Percentiles rank a stretch among this genome's conserved stretches.
phyloP scores from a whole-genome alignment of 345 rosid species.

The Moringa oleifera region DNA sequence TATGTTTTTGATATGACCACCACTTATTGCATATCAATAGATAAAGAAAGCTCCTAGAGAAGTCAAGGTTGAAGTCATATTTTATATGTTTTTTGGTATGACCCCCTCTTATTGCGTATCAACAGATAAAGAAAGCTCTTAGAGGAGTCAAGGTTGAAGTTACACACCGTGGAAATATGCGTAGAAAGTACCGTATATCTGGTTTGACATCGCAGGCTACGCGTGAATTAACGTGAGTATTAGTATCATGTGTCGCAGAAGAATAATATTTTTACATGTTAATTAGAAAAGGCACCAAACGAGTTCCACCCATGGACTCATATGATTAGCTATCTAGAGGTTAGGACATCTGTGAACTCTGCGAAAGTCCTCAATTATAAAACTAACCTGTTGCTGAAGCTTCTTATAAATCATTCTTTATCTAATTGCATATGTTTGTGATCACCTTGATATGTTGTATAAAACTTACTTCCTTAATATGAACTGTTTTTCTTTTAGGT shows the following conservation, averaged over 20 bases:
- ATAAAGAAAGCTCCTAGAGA: conserved; percentile 92
- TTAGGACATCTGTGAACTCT: too few relatives aligned
- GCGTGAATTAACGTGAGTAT: conserved; percentile 75
- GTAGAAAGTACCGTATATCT: conserved; percentile 87
- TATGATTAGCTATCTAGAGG: too few relatives aligned
- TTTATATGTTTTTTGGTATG: background rate
- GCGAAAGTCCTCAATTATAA: too few relatives aligned
- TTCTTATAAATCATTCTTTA: too few relatives aligned
- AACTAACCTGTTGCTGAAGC: too few relatives aligned
- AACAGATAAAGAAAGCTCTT: conserved; percentile 84
- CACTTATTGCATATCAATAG: conserved; percentile 29
- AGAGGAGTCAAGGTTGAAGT: conserved; percentile 93
- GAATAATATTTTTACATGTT: too few relatives aligned
- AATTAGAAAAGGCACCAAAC: too few relatives aligned
- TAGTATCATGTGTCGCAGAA: conserved; percentile 4
- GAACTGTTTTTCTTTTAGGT: conserved; percentile 38
- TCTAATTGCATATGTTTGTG: background rate
- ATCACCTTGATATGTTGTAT: background rate
- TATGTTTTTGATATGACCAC: background rate
- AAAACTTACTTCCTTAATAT: conserved; percentile 5
- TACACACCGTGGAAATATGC: conserved; percentile 93
- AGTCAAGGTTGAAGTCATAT: conserved; percentile 83
- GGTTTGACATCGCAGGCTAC: conserved; percentile 90
- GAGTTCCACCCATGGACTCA: too few relatives aligned
- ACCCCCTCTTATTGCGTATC: background rate